These are phyloP conservation scores for Nicotiana benthamiana DNA, from an alignment of 257 asterid species.

Conservation along the genomic window DNA sequence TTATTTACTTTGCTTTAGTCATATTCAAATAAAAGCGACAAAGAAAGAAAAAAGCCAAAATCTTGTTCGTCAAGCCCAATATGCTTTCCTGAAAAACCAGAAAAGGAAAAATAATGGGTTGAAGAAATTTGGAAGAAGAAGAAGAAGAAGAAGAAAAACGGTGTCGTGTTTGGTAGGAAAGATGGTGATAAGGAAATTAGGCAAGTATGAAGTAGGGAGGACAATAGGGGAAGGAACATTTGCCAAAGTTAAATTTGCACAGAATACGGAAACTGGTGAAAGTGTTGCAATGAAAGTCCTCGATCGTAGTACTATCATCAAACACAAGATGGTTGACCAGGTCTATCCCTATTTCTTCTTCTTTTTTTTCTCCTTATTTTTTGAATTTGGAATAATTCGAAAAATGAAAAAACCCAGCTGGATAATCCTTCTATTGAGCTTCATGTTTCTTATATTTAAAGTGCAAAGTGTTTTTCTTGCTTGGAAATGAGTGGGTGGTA, in stretches of 20 bases:
- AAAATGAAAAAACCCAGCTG: neutral
- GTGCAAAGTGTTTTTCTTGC: neutral
- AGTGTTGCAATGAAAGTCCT: constrained; percentile 98
- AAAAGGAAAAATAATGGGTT: neutral
- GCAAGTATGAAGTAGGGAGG: constrained; percentile 96
- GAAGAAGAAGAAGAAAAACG: neutral
- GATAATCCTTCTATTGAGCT: neutral
- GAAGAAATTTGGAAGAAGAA: neutral
- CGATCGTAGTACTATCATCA: constrained; percentile 90
- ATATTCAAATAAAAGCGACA: neutral
- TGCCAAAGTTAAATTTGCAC: constrained; percentile 98
- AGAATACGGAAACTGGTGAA: constrained; percentile 95
- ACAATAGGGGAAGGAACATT: constrained; percentile 97
- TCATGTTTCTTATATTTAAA: too few species aligned
- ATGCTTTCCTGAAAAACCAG: neutral
- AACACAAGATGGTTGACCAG: constrained; percentile 98
- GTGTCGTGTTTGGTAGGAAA: neutral
- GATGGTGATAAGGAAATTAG: constrained; percentile 95
- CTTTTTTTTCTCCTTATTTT: neutral
- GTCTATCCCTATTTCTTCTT: constrained; percentile 13
- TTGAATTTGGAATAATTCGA: neutral
- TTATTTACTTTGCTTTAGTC: neutral
- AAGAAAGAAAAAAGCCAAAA: neutral
- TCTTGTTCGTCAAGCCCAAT: neutral
- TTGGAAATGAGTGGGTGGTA: too few species aligned